Evolutionary conservation across 495 filamentous ascomycete species (phyloP), one percentile per base, ranked within the genome.

Genomic region (Aspergillus wentii): DNA sequence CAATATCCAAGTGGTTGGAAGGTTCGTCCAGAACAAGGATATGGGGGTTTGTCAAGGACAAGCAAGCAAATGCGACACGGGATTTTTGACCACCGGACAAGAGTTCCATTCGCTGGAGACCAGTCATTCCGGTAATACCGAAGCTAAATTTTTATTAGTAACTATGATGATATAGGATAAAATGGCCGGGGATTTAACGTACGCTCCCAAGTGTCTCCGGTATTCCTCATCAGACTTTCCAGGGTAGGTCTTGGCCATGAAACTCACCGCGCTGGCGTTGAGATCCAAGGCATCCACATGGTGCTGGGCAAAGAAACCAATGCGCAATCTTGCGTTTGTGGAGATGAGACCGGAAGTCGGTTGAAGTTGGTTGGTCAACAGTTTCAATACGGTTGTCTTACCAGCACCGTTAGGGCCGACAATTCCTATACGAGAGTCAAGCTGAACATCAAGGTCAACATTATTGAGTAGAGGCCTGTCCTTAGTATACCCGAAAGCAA

Each of bases 11-110:
- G 52, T 99, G 92, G 68, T 99, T 99, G 36, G 86, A 92, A 54
- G 92, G 92, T 57, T 99, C 92, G 74, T 99, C 92, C 29, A 99
- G 85, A 34, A 99, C 94, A 17, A 99, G 70, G 46, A 99, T 96
- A 57, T 99, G 92, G 11, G 92, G 92, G 61, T 96, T 94, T 16
- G 78, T 85, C 35, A 99, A 65, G 2, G 88, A 90, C 35, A 99
- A 67, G 53, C 90, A 95, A 17, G 92, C 89, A 60, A 99, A 99
- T 16, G 92, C 94, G 1, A 99, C 92, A 65, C 92, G 83, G 17
- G 88, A 95, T 64, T 99, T 99, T 63, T 99, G 92, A 66, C 92
- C 92, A 72, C 92, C 92, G 7, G 92, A 99, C 10, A 99, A 62
- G 33, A 96, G 57, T 23, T 72, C 88, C 88, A 99, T 95, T 57